These are phyloP conservation scores for Xylaria scruposa DNA, from an alignment of 495 filamentous ascomycete genomes.

Conservation along the genomic window DNA sequence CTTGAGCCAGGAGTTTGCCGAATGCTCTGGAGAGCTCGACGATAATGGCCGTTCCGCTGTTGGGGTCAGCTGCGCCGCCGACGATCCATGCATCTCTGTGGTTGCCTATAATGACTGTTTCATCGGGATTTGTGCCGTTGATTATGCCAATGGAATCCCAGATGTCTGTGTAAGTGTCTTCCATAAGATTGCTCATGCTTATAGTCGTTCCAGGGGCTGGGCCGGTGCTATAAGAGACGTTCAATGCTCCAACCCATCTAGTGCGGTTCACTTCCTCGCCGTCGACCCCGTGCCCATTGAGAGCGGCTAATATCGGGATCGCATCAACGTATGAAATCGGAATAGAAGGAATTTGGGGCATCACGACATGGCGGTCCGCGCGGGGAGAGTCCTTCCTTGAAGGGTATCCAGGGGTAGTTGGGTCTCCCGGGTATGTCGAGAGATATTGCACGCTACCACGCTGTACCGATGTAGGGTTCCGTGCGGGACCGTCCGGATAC, in stretches of 20 bases:
- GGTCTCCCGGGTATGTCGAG: conserved; percentile 60
- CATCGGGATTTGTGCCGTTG: conserved; percentile 73
- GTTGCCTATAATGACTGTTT: conserved; percentile 87
- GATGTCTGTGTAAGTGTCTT: conserved; percentile 79
- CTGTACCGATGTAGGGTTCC: conserved; percentile 82
- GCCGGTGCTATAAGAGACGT: conserved; percentile 83
- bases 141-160: conserved; percentile 91
- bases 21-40: conserved; percentile 80
- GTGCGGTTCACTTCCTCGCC: conserved; percentile 72
- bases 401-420: conserved; percentile 90
- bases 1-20: conserved; percentile 71
- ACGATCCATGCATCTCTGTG: conserved; percentile 90
- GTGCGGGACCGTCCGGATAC: conserved; percentile 82
- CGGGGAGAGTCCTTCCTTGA: conserved; percentile 79
- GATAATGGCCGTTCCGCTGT: conserved; percentile 81
- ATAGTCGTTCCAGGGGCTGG: conserved; percentile 74
- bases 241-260: conserved; percentile 74
- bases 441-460: conserved; percentile 81
- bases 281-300: conserved; percentile 82
- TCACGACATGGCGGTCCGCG: conserved; percentile 62
- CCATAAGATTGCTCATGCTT: conserved; percentile 79
- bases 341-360: conserved; percentile 82
- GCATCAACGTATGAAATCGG: conserved; percentile 85
- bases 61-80: conserved; percentile 78
- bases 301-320: conserved; percentile 75